These are phyloP conservation scores for Apiospora malaysiana DNA, from an alignment of 2,329 filamentous ascomycete species.

Conservation along the genomic window DNA sequence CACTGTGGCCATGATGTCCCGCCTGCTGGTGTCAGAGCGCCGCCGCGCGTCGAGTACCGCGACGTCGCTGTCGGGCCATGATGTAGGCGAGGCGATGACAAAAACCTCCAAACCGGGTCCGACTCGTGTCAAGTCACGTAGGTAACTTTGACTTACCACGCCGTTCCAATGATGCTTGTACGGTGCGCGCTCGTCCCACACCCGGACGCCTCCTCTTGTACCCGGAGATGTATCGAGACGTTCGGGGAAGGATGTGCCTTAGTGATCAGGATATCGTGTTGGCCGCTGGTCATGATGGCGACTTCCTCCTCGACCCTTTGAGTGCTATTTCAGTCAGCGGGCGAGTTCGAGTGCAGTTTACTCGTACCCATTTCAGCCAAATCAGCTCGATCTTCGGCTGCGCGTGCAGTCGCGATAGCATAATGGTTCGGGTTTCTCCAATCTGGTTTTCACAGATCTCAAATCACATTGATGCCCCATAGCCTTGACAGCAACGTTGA, in stretches of 20 bases:
- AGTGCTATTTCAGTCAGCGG: slow-evolving; percentile 52
- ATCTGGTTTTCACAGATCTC: neutral
- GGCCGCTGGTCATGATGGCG: slow-evolving; percentile 54
- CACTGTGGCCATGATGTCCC: slow-evolving; percentile 59
- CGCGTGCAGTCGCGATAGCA: slow-evolving; percentile 63
- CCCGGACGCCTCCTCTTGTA: too few relatives aligned
- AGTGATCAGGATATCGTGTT: slow-evolving; percentile 64
- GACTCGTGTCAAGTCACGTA: neutral
- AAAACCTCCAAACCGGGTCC: slow-evolving; percentile 28
- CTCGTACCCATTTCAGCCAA: slow-evolving; percentile 55
- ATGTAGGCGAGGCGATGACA: slow-evolving; percentile 51
- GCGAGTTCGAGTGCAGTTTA: slow-evolving; percentile 61
- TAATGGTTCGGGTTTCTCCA: slow-evolving; percentile 44
- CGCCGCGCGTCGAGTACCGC: slow-evolving; percentile 55
- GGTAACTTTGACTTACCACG: neutral
- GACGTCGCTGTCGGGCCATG: slow-evolving; percentile 53
- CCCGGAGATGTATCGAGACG: too few relatives aligned
- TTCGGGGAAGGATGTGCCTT: slow-evolving; percentile 53
- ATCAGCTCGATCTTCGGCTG: slow-evolving; percentile 51
- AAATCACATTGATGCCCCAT: neutral
- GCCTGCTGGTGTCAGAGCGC: slow-evolving; percentile 61
- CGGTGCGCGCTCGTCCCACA: too few relatives aligned
- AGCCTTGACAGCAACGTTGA: neutral
- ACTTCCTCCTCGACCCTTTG: slow-evolving; percentile 51
- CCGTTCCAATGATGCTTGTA: neutral